Conservation (phyloP, 2,329 filamentous ascomycete genomes). For the Pseudogymnoascus sp. region DNA sequence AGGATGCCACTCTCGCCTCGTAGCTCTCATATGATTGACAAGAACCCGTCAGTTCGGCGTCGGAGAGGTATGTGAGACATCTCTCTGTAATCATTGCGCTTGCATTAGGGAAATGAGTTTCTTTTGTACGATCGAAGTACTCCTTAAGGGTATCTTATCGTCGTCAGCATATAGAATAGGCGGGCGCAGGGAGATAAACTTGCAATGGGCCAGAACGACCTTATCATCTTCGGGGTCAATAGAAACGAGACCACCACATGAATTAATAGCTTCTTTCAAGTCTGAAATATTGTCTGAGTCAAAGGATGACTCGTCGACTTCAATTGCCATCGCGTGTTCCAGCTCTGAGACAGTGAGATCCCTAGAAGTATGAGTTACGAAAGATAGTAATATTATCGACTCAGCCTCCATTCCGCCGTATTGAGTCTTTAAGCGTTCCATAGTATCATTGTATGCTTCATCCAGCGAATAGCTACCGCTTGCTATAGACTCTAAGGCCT, state of each 20-base stretch:
- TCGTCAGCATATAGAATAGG: background rate
- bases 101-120: background rate
- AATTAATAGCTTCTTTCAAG: background rate
- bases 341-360: background rate
- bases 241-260: background rate
- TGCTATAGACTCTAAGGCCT: background rate
- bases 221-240: background rate
- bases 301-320: background rate
- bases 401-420: background rate
- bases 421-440: background rate
- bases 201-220: background rate
- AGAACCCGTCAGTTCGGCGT: background rate
- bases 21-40: background rate
- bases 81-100: background rate
- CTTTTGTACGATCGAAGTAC: background rate
- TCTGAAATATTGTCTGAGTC: slow-evolving; percentile 1
- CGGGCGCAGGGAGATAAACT: background rate
- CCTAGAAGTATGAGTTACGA: background rate
- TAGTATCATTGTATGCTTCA: background rate
- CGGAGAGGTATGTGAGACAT: background rate
- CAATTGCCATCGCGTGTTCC: background rate
- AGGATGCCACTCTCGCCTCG: background rate
- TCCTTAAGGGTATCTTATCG: background rate
- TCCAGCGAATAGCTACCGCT: background rate
- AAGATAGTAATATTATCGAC: background rate